Percentiles rank a stretch among this genome's conserved stretches.
Evolutionary conservation across 768 basidiomycete genomes (phyloP).

Genomic region (Tulasnella sp.): DNA sequence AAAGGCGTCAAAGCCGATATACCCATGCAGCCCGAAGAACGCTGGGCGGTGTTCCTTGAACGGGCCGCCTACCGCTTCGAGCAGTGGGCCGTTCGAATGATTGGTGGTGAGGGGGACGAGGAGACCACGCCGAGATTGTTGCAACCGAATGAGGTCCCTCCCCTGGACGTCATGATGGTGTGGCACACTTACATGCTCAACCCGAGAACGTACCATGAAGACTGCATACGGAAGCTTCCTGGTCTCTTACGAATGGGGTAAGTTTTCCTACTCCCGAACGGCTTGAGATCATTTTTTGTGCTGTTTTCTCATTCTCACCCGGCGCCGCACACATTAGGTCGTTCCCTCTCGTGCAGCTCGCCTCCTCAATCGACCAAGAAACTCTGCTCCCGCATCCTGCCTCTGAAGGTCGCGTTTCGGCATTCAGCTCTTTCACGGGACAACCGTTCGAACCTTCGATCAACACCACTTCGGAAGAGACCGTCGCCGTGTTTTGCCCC

Average conservation of each 20-base stretch:
- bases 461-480: background rate
- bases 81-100: constrained; percentile 19
- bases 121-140: background rate
- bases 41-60: constrained; percentile 21
- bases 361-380: constrained; percentile 19
- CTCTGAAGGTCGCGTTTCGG: background rate
- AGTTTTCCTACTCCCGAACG: background rate
- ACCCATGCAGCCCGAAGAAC: constrained; percentile 10
- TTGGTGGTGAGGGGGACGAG: background rate
- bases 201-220: constrained; percentile 15
- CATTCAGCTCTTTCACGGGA: constrained; percentile 17
- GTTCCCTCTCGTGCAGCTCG: constrained; percentile 25
- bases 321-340: constrained; percentile 1
- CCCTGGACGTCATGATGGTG: constrained; percentile 17
- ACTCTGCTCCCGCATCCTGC: constrained; percentile 25
- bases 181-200: constrained; percentile 23
- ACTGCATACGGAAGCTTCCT: constrained; percentile 8
- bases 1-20: background rate
- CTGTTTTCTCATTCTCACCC: background rate
- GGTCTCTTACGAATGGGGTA: constrained; percentile 22
- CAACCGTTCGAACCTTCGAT: constrained; percentile 25
- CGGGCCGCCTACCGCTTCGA: constrained; percentile 28
- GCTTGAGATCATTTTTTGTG: background rate
- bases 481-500: constrained; percentile 9
- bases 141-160: constrained; percentile 6